These are phyloP conservation scores for Umbelopsis isabellina DNA, from an alignment of 192 early-diverging fungal species.

Conservation along the genomic window DNA sequence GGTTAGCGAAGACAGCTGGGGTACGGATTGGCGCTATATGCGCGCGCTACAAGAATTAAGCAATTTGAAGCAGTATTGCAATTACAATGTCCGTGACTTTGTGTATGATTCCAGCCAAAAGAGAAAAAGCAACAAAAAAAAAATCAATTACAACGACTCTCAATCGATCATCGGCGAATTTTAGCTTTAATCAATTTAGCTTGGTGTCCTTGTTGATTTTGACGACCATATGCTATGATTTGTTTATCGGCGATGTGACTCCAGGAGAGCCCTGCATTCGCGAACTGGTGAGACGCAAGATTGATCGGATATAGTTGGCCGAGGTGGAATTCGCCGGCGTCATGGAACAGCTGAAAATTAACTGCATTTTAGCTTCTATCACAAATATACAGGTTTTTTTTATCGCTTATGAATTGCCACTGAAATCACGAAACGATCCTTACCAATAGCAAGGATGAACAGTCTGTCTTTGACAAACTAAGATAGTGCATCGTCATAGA, in stretches of 20 bases:
- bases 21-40: neutral
- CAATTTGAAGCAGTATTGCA: neutral
- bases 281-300: neutral
- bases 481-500: constrained; percentile 9
- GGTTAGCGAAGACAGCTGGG: too few species aligned
- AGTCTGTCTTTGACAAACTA: constrained; percentile 8
- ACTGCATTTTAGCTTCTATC: too few species aligned
- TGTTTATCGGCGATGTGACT: constrained; percentile 1
- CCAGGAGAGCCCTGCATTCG: neutral
- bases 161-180: constrained; percentile 16
- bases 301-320: neutral
- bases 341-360: neutral
- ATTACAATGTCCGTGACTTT: neutral
- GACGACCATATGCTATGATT: neutral
- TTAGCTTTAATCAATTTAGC: neutral
- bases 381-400: too few species aligned
- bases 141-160: neutral
- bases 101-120: neutral
- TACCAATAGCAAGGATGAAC: constrained; percentile 12
- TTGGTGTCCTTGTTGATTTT: neutral
- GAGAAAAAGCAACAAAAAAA: too few species aligned
- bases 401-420: too few species aligned
- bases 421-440: neutral
- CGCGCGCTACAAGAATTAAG: neutral
- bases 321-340: neutral